Evolutionary conservation across 306 rosid genomes (phyloP), one percentile per base, ranked within the genome.

Genomic region (Sicyos baderoa): DNA sequence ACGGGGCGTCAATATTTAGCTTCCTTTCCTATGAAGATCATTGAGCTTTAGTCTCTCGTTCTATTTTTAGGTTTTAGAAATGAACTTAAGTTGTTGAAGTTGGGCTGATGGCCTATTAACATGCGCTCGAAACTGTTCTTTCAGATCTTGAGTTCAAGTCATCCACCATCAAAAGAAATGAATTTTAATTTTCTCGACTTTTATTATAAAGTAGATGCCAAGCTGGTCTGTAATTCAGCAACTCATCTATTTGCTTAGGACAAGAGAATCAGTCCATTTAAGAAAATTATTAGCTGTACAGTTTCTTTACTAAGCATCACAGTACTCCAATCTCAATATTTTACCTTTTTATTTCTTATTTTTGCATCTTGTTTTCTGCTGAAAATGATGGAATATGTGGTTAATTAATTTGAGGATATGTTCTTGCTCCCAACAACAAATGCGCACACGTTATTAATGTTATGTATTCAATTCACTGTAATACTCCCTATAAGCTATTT

Each of bases 401-500:
- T 37, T 44, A 47, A 14, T 47, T 66, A 42, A 22, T 44, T 66
- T 42, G 71, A 14, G 35, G 32, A 59, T 29, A 9, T 29, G 19
- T 27, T 15, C 21, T 59, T 25, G 45, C 44, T 16, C 45, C 65
- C n/a, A 25, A 25, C 37, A 23, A 22, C 18, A 25, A 56, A 22
- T 37, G 13, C 37, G n/a, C 19, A 7, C n/a, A 25, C 3, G 21
- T 15, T 59, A 15, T 7, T 59, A 14, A 17, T 54, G 25, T 2
- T 63, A 63, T 63, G 17, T 62, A 37, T 37, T 62, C 25, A 37
- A 37, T 40, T 63, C 27, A 40, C 10, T 13, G 12, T 18, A 65
- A 65, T 65, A 54, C 71, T 66, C 32, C 37, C 22, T 64, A 7
- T 79, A 62, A 75, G 68, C 47, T 70, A 42, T 62, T 40, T 57